Percentiles rank a stretch among this genome's conserved stretches.
These are phyloP conservation scores for Trichoderma polysporum DNA, from an alignment of 2,329 filamentous ascomycete species.

Conservation along the genomic window DNA sequence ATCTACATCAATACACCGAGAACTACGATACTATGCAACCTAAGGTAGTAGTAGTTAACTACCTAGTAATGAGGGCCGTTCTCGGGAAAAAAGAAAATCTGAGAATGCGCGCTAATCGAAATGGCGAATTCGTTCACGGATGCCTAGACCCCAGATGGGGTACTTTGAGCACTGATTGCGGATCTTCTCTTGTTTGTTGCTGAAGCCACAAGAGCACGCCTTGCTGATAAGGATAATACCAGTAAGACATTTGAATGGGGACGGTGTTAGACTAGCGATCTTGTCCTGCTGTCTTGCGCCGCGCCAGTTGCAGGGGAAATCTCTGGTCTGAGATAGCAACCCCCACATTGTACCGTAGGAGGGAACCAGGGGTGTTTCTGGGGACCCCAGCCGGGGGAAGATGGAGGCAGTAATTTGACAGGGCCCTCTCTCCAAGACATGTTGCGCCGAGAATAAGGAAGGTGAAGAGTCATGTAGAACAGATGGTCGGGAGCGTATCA, in stretches of 20 bases:
- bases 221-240: slow-evolving; percentile 12
- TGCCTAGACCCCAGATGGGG: slow-evolving; percentile 12
- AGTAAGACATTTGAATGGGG: slow-evolving; percentile 6
- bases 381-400: slow-evolving; percentile 21
- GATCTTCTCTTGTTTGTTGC: background rate
- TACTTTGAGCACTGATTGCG: background rate
- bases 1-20: background rate
- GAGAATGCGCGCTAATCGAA: background rate
- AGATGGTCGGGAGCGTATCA: background rate
- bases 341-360: slow-evolving; percentile 22
- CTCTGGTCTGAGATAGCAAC: slow-evolving; percentile 20
- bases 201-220: slow-evolving; percentile 17
- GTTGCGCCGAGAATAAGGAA: slow-evolving; percentile 18
- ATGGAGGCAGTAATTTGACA: slow-evolving; percentile 11
- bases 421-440: slow-evolving; percentile 4
- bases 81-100: background rate
- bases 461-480: slow-evolving; percentile 11
- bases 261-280: slow-evolving; percentile 16
- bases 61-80: background rate
- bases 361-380: slow-evolving; percentile 20
- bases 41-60: no score
- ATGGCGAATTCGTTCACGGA: background rate
- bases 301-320: slow-evolving; percentile 19
- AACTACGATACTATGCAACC: no score
- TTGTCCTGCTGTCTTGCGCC: background rate